Conservation (phyloP, 805 yeast genomes). For the Metschnikowia continentalis region DNA sequence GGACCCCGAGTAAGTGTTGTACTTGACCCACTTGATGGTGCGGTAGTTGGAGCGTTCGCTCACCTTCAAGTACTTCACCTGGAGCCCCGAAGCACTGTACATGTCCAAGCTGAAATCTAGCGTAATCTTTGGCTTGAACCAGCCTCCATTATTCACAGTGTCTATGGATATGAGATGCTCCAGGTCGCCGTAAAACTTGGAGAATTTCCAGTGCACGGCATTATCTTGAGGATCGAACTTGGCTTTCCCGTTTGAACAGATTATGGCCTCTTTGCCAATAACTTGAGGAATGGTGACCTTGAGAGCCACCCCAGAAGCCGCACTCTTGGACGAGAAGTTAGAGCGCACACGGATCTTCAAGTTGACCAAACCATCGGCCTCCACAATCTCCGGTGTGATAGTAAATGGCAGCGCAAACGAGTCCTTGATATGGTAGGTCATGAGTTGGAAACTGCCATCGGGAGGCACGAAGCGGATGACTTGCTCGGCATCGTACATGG, state of each 20-base stretch:
- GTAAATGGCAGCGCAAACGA: slow-evolving; percentile 68
- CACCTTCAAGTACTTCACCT: slow-evolving; percentile 68
- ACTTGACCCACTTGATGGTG: slow-evolving; percentile 86
- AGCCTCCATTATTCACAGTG: slow-evolving; percentile 23
- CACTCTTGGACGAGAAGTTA: slow-evolving; percentile 50
- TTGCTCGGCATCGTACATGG: slow-evolving; percentile 60
- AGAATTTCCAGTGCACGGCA: slow-evolving; percentile 64
- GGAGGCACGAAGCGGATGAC: slow-evolving; percentile 77
- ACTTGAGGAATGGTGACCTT: slow-evolving; percentile 63
- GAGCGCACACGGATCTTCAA: slow-evolving; percentile 62
- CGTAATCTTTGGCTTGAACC: slow-evolving; percentile 76
- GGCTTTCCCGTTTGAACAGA: slow-evolving; percentile 59
- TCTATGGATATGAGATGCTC: slow-evolving; percentile 60
- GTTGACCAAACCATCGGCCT: slow-evolving; percentile 44
- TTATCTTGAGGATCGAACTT: slow-evolving; percentile 65
- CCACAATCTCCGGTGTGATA: slow-evolving; percentile 52
- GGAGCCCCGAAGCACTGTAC: slow-evolving; percentile 74
- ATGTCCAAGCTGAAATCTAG: slow-evolving; percentile 64
- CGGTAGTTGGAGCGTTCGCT: slow-evolving; percentile 55
- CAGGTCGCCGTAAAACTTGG: slow-evolving; percentile 61
- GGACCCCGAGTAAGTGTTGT: slow-evolving; percentile 68
- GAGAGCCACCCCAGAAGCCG: slow-evolving; percentile 61
- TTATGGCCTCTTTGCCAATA: slow-evolving; percentile 23
- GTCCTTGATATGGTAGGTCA: slow-evolving; percentile 53
- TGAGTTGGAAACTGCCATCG: slow-evolving; percentile 79